Evolutionary conservation across 768 basidiomycete species (phyloP).

Genomic region (Lactarius psammicola): DNA sequence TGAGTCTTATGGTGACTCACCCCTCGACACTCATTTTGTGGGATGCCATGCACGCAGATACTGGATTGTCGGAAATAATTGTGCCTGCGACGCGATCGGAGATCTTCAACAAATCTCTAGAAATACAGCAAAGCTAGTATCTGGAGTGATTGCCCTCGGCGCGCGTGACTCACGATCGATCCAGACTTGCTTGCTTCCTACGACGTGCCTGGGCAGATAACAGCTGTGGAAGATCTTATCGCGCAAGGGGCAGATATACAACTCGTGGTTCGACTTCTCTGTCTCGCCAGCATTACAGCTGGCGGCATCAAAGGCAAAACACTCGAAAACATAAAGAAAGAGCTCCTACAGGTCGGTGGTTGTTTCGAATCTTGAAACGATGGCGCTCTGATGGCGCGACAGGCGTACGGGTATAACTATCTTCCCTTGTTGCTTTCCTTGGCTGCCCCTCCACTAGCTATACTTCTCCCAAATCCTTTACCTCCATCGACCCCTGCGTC

Average conservation of each 20-base stretch:
- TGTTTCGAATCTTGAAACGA: not conserved
- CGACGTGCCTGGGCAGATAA: slow-evolving; percentile 73
- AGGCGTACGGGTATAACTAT: slow-evolving; percentile 76
- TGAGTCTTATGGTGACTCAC: slow-evolving; percentile 44
- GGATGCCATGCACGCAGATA: slow-evolving; percentile 56
- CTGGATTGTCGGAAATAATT: slow-evolving; percentile 88
- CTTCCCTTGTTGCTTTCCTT: slow-evolving; percentile 67
- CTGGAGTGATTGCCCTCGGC: slow-evolving; percentile 1
- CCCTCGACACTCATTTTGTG: not conserved
- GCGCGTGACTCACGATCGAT: slow-evolving; percentile 15
- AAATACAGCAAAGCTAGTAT: slow-evolving; percentile 87
- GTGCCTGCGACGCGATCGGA: slow-evolving; percentile 82
- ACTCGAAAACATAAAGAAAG: slow-evolving; percentile 86
- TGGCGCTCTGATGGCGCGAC: slow-evolving; percentile 35
- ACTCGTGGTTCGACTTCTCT: slow-evolving; percentile 73
- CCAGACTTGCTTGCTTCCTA: slow-evolving; percentile 94
- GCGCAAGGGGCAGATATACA: slow-evolving; percentile 83
- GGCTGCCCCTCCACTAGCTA: slow-evolving; percentile 61
- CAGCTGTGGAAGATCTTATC: slow-evolving; percentile 88
- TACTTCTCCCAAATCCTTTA: slow-evolving; percentile 66
- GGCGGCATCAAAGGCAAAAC: slow-evolving; percentile 86
- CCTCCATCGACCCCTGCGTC: slow-evolving; percentile 48
- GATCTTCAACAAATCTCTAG: slow-evolving; percentile 85
- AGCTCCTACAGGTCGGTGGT: slow-evolving; percentile 71
- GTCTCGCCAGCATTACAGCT: slow-evolving; percentile 78